Conservation (phyloP, 192 early-diverging fungal species). For the Coemansia sp. region DNA sequence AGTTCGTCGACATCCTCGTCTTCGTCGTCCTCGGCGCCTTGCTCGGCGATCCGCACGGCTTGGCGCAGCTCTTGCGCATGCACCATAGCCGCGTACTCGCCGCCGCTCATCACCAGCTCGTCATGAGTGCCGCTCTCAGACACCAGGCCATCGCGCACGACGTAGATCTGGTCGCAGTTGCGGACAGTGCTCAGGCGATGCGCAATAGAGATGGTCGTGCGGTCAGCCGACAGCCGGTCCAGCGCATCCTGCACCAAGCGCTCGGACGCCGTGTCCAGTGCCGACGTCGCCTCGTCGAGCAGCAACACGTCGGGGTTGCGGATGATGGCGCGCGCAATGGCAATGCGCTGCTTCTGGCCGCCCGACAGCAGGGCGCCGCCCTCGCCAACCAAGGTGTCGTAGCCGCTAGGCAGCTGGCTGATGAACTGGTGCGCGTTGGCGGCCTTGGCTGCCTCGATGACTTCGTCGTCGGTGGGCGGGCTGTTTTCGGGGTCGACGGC, state of each 20-base stretch:
- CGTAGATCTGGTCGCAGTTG: slow-evolving; percentile 86
- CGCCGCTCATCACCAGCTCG: slow-evolving; percentile 65
- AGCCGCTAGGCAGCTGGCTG: slow-evolving; percentile 67
- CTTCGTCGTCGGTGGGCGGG: slow-evolving; percentile 72
- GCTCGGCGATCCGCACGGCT: slow-evolving; percentile 32
- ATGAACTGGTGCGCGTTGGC: slow-evolving; percentile 82
- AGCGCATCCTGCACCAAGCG: slow-evolving; percentile 82
- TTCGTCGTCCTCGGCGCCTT: slow-evolving; percentile 1
- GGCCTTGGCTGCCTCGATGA: slow-evolving; percentile 65
- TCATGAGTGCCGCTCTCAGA: slow-evolving; percentile 81
- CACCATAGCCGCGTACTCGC: slow-evolving; percentile 61
- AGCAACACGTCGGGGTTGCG: slow-evolving; percentile 84
- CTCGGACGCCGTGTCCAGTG: slow-evolving; percentile 82
- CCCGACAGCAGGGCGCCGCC: slow-evolving; percentile 79
- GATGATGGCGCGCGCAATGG: slow-evolving; percentile 91
- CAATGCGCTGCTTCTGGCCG: slow-evolving; percentile 96
- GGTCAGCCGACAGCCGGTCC: slow-evolving; percentile 69
- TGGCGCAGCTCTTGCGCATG: slow-evolving; percentile 85
- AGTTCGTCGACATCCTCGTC: slow-evolving; percentile 33
- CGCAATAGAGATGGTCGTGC: slow-evolving; percentile 93
- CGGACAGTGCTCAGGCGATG: slow-evolving; percentile 91
- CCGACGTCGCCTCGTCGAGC: slow-evolving; percentile 89
- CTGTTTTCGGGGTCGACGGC: slow-evolving; percentile 56
- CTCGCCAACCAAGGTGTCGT: slow-evolving; percentile 90
- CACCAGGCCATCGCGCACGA: slow-evolving; percentile 73